phyloP scores from a whole-genome alignment of 495 filamentous ascomycete genomes.

The Tuber aestivum region DNA sequence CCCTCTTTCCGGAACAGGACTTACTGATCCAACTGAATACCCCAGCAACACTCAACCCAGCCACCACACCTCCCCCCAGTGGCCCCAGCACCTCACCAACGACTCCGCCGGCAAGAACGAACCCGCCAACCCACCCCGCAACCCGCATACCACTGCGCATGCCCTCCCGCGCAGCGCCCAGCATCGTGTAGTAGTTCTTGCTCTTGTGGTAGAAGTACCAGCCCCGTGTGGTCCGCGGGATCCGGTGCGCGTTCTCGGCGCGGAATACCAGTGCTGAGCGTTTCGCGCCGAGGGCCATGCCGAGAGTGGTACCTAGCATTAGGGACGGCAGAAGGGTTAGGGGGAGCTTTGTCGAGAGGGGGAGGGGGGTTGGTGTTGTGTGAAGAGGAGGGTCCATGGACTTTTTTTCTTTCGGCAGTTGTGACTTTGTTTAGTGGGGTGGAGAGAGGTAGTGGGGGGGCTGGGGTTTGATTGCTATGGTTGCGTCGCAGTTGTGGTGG shows the following conservation, averaged over 20 bases:
- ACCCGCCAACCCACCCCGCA: slow-evolving; percentile 57
- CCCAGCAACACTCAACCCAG: slow-evolving; percentile 74
- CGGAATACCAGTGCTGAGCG: slow-evolving; percentile 74
- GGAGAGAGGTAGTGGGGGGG: background rate
- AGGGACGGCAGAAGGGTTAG: slow-evolving; percentile 63
- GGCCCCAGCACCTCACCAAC: slow-evolving; percentile 81
- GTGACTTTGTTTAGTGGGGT: background rate
- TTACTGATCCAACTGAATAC: slow-evolving; percentile 57
- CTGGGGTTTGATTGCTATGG: background rate
- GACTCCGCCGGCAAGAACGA: slow-evolving; percentile 50
- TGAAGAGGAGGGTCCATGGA: background rate
- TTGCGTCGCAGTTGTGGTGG: background rate
- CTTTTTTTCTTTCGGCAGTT: background rate
- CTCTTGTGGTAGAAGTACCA: slow-evolving; percentile 98
- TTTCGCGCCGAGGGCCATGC: slow-evolving; percentile 64
- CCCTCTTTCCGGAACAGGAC: background rate
- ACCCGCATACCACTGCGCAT: slow-evolving; percentile 67
- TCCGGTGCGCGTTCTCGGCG: slow-evolving; percentile 88
- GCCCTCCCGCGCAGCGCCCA: slow-evolving; percentile 70
- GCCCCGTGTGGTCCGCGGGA: slow-evolving; percentile 69
- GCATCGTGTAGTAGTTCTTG: slow-evolving; percentile 80
- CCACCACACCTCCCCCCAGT: slow-evolving; percentile 62
- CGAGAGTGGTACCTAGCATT: slow-evolving; percentile 60
- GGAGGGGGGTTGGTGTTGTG: slow-evolving; percentile 43
- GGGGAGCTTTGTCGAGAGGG: slow-evolving; percentile 58